Evolutionary conservation across 2,329 filamentous ascomycete genomes (phyloP).

Genomic region (Parastagonospora avenae): DNA sequence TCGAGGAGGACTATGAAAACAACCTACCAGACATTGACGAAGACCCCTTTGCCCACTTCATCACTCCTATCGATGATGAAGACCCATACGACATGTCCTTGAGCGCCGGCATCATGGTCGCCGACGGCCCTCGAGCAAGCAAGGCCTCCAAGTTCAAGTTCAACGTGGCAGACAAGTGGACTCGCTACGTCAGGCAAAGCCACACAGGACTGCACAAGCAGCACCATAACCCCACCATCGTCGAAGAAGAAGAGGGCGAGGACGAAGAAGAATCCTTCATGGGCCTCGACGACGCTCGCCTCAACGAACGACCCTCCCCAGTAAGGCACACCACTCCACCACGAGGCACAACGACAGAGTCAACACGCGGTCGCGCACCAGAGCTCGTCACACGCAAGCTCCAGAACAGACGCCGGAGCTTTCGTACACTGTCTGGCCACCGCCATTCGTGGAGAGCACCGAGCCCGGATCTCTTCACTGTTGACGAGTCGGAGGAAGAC

Average conservation of each 20-base stretch:
- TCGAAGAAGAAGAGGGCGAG: constrained; percentile 43
- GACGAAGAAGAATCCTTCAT: constrained; percentile 47
- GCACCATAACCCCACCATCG: constrained; percentile 35
- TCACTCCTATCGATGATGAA: constrained; percentile 50
- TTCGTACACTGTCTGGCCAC: constrained; percentile 46
- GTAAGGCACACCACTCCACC: constrained; percentile 37
- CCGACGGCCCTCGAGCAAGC: constrained; percentile 32
- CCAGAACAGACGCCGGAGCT: constrained; percentile 37
- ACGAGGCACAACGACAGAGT: constrained; percentile 36
- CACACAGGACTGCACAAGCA: constrained; percentile 38
- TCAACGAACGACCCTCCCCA: constrained; percentile 36
- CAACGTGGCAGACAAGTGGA: constrained; percentile 48
- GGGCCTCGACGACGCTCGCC: constrained; percentile 42
- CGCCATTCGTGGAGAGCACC: constrained; percentile 51
- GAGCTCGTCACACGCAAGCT: constrained; percentile 40
- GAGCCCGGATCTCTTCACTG: constrained; percentile 49
- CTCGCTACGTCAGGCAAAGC: constrained; percentile 46
- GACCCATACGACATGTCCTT: constrained; percentile 47
- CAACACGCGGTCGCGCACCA: constrained; percentile 44
- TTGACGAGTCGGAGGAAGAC: constrained; percentile 49
- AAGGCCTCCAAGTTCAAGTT: constrained; percentile 47
- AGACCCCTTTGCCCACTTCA: constrained; percentile 51
- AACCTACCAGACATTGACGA: constrained; percentile 50
- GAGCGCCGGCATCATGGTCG: constrained; percentile 46
- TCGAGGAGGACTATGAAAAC: constrained; percentile 23